Evolutionary conservation across 352 stramenopile species (phyloP), one percentile per base, ranked within the genome.

Genomic region (Saprolegnia diclina): DNA sequence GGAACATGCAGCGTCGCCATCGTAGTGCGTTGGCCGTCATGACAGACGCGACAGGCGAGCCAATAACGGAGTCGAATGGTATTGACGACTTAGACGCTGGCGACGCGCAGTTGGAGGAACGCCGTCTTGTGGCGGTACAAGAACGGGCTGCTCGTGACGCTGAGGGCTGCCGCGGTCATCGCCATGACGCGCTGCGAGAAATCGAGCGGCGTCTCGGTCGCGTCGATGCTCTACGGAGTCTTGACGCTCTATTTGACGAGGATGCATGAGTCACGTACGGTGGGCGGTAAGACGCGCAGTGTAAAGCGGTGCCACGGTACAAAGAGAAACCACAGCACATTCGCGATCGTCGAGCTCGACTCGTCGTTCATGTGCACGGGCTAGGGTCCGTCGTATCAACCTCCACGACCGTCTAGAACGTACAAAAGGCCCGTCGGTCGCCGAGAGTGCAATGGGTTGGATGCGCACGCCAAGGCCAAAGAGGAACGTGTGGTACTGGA

Each of bases 401-500:
- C 1, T 37, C 29, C 59, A 11, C 21, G 14, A n/a, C 0, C 14
- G 40, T 48, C 63, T 53, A 37, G 53, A 1, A 73, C 80, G 72
- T 76, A 90, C 82, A 72, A 90, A 89, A 6, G 79, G 79, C 38
- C 82, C 82, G 63, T 90, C 82, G 11, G 78, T 81, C 11, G 74
- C 82, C 29, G 77, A 76, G 46, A 90, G 84, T 18, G 81, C 79
- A 24, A 90, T 75, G 44, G 82, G 82, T 44, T 90, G 82, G 52
- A 90, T 72, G 4, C 66, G 76, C 59, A 83, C 84, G 48, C 75
- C 81, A 11, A 90, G 76, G 16, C 80, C 89, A 54, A 90, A 90
- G 18, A 90, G 77, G 63, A 90, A 90, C 72, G 89, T 90, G 72
- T 90, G 81, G 55, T 90, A 90, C 73, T 90, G 82, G 24, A 90